These are phyloP conservation scores for Phymatotrichopsis omnivora DNA, from an alignment of 2,329 filamentous ascomycete genomes.

Conservation along the genomic window DNA sequence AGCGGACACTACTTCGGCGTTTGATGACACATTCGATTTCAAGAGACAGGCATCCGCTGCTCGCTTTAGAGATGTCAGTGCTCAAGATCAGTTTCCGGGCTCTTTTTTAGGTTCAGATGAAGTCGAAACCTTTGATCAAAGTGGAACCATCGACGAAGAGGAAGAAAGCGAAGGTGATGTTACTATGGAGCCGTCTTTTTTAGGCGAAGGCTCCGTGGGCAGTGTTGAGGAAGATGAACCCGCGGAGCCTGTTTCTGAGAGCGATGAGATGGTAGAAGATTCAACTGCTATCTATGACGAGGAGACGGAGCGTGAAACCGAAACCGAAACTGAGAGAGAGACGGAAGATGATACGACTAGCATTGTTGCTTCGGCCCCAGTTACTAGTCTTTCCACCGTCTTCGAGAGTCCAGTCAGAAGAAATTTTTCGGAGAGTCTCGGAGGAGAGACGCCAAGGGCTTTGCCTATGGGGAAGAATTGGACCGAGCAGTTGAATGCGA, in stretches of 20 bases:
- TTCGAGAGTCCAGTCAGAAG: slow-evolving; percentile 25
- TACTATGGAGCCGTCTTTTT: slow-evolving; percentile 63
- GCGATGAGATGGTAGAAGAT: slow-evolving; percentile 57
- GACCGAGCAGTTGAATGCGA: slow-evolving; percentile 87
- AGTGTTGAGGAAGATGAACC: slow-evolving; percentile 45
- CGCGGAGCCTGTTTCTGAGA: slow-evolving; percentile 48
- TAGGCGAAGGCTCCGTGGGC: slow-evolving; percentile 83
- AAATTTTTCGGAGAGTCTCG: not conserved
- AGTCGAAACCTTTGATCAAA: slow-evolving; percentile 38
- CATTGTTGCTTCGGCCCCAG: slow-evolving; percentile 9
- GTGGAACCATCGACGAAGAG: slow-evolving; percentile 21
- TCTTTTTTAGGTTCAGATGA: slow-evolving; percentile 51
- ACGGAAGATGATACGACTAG: slow-evolving; percentile 19
- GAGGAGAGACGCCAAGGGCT: slow-evolving; percentile 41
- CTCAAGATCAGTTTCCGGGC: slow-evolving; percentile 55
- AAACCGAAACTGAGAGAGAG: slow-evolving; percentile 36
- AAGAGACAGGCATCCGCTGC: slow-evolving; percentile 35
- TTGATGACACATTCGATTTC: slow-evolving; percentile 48
- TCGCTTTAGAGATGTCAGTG: slow-evolving; percentile 32
- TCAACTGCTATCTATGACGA: too few species aligned
- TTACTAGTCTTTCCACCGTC: not conserved
- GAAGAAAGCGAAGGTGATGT: slow-evolving; percentile 43
- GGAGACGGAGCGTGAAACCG: slow-evolving; percentile 51
- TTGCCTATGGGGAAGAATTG: slow-evolving; percentile 63
- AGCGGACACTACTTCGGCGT: slow-evolving; percentile 36